Percentiles rank a stretch among this genome's conserved stretches.
phyloP scores from a whole-genome alignment of 352 stramenopile species.

The Globisporangium spiculum region DNA sequence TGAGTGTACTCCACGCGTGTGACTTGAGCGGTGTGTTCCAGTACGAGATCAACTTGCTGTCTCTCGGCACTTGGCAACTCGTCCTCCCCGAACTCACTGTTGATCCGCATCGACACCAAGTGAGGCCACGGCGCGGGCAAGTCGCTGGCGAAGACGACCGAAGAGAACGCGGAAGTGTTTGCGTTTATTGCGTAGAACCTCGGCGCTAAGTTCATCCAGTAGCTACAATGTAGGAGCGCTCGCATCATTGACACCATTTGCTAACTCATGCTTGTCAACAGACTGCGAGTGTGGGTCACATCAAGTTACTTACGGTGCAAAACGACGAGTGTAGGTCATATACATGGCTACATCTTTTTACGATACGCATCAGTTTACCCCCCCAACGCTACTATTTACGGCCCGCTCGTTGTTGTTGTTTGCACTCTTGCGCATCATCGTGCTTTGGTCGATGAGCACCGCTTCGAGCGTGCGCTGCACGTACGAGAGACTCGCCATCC shows the following conservation, averaged over 20 bases:
- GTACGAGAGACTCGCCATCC: not conserved
- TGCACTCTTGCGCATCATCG: not conserved
- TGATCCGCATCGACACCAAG: constrained; percentile 90
- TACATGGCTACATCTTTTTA: no score
- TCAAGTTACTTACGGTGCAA: no score
- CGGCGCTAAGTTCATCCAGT: constrained; percentile 8
- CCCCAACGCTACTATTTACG: not conserved
- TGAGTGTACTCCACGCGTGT: no score
- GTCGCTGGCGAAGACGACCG: constrained; percentile 85
- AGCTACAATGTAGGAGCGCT: no score
- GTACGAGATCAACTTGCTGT: no score
- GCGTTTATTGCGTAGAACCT: constrained; percentile 5
- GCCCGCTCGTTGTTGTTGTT: not conserved
- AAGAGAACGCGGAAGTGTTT: constrained; percentile 49
- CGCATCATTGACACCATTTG: no score
- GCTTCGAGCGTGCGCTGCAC: not conserved
- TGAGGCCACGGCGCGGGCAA: constrained; percentile 88
- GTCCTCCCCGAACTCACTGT: constrained; percentile 67
- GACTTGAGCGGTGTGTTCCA: no score
- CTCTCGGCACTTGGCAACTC: constrained; percentile 26
- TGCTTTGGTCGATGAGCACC: not conserved
- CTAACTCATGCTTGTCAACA: no score
- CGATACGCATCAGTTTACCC: not conserved
- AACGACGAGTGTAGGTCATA: no score
- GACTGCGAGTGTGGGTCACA: no score